phyloP scores from a whole-genome alignment of 192 early-diverging fungal genomes.

The Backusella liffmaniae region DNA sequence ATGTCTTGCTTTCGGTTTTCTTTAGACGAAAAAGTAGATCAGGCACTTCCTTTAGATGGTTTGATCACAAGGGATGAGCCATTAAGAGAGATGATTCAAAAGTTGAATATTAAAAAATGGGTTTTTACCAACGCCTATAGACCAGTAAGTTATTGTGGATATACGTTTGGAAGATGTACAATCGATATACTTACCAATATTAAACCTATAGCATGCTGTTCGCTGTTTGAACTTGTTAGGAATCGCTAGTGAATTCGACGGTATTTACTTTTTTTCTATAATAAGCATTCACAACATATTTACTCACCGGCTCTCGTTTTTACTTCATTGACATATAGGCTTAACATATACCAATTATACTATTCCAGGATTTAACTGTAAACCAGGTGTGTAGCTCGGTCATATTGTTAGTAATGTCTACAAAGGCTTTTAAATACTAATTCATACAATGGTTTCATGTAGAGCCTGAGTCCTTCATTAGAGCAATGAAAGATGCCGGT shows the following conservation, averaged over 20 bases:
- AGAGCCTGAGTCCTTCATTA: slow-evolving; percentile 45
- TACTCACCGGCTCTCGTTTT: not conserved
- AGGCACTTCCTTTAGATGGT: slow-evolving; percentile 61
- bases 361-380: slow-evolving; percentile 68
- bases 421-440: too few species aligned
- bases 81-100: slow-evolving; percentile 60
- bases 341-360: slow-evolving; percentile 75
- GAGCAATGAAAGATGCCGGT: slow-evolving; percentile 68
- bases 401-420: too few species aligned
- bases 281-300: not conserved
- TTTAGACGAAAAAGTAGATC: slow-evolving; percentile 62
- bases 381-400: slow-evolving; percentile 44
- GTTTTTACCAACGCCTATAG: slow-evolving; percentile 79
- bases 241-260: slow-evolving; percentile 72
- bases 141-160: slow-evolving; percentile 35
- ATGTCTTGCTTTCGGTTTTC: not conserved
- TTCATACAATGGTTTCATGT: not conserved
- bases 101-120: slow-evolving; percentile 61
- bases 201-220: slow-evolving; percentile 54
- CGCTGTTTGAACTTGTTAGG: slow-evolving; percentile 63
- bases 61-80: slow-evolving; percentile 58
- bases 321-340: slow-evolving; percentile 46
- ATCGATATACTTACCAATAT: not conserved
- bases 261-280: slow-evolving; percentile 15
- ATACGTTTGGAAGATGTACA: too few species aligned